Conservation (phyloP, 495 filamentous ascomycete genomes). For the Bombardia bombarda region DNA sequence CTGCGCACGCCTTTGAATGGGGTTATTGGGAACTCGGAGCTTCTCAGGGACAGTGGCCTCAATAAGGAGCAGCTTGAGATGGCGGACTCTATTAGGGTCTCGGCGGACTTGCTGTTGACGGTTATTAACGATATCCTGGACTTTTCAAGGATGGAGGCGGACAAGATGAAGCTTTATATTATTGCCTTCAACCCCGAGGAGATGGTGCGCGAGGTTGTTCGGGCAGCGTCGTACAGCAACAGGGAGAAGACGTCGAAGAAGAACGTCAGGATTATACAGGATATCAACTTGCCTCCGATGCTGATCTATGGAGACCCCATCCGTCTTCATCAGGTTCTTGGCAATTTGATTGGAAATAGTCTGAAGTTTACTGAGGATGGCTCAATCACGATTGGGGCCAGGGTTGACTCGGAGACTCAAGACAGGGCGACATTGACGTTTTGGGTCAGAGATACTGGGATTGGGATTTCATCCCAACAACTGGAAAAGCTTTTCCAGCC, state of each 20-base stretch:
- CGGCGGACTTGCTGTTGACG: conserved; percentile 81
- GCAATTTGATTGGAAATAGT: conserved; percentile 87
- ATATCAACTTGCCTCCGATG: conserved; percentile 66
- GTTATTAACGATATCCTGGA: conserved; percentile 94
- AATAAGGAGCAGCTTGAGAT: conserved; percentile 80
- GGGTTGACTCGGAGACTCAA: conserved; percentile 58
- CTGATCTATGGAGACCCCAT: conserved; percentile 88
- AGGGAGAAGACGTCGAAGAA: conserved; percentile 58
- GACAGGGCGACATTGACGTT: conserved; percentile 67
- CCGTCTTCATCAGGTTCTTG: conserved; percentile 84
- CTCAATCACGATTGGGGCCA: conserved; percentile 70
- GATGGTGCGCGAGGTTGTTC: conserved; percentile 80
- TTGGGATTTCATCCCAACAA: conserved; percentile 77
- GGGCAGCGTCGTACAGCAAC: conserved; percentile 79
- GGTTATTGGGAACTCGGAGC: conserved; percentile 83
- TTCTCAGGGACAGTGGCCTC: conserved; percentile 69
- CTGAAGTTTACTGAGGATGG: conserved; percentile 90
- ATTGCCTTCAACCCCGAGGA: conserved; percentile 78
- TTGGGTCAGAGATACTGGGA: conserved; percentile 84
- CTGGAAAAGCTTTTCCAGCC: conserved; percentile 79
- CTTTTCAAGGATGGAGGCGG: conserved; percentile 88
- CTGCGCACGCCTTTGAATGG: conserved; percentile 80
- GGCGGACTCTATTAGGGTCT: conserved; percentile 86
- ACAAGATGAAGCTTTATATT: conserved; percentile 88
- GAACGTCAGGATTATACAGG: conserved; percentile 55